Percentiles rank a stretch among this genome's conserved stretches.
Evolutionary conservation across 306 rosid genomes (phyloP).

Genomic region (Vigna angularis): DNA sequence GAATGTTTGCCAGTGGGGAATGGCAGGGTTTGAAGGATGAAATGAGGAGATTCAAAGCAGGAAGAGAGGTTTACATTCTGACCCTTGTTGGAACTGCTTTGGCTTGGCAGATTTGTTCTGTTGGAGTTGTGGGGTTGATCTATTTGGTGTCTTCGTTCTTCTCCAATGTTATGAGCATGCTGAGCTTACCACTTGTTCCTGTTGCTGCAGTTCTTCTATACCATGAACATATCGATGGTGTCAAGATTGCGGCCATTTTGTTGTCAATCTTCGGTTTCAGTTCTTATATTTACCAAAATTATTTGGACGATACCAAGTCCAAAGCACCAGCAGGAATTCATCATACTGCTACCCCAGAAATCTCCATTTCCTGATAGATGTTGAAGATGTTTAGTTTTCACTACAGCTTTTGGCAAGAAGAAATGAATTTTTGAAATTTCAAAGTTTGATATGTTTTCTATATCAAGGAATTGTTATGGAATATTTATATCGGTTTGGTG

Average conservation of each 20-base stretch:
- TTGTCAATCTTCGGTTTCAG: constrained; percentile 65
- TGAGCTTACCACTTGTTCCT: constrained; percentile 72
- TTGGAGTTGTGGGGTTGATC: constrained; percentile 72
- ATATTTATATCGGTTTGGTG: too few relatives aligned
- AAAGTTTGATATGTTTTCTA: too few relatives aligned
- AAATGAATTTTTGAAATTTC: too few relatives aligned
- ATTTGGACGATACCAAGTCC: constrained; percentile 56
- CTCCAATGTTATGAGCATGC: constrained; percentile 77
- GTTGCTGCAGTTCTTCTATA: constrained; percentile 64
- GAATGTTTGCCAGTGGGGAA: constrained; percentile 68
- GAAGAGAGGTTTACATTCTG: constrained; percentile 58
- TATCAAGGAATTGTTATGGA: too few relatives aligned
- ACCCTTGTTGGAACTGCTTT: constrained; percentile 62
- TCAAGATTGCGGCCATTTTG: constrained; percentile 68
- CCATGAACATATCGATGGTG: constrained; percentile 67
- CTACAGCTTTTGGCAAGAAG: neutral
- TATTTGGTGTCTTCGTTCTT: constrained; percentile 72
- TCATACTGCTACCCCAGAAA: neutral
- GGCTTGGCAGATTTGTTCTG: constrained; percentile 74
- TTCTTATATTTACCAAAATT: constrained; percentile 66
- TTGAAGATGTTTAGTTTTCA: neutral
- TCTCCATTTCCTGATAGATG: neutral
- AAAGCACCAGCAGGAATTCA: constrained; percentile 4
- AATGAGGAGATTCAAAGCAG: constrained; percentile 53
- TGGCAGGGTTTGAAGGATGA: constrained; percentile 61